Evolutionary conservation across 768 basidiomycete species (phyloP), one percentile per base, ranked within the genome.

Genomic region (Russula sp.): DNA sequence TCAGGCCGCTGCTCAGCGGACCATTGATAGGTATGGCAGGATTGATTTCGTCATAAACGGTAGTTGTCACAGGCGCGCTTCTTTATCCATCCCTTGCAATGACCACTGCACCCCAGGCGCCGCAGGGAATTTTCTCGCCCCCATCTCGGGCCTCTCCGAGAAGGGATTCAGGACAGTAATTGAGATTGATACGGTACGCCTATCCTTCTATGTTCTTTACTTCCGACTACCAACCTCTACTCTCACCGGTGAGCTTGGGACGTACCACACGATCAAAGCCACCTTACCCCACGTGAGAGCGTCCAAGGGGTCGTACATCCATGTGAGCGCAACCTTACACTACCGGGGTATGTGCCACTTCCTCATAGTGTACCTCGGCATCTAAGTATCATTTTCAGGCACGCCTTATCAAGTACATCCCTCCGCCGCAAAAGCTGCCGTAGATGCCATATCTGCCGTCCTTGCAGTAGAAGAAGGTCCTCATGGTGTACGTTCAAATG

Each of bases 41-140:
- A 92, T 99, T 61, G 95, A 99, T 75, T 96, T 91, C 71, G 95
- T 98, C 54, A 90, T 98, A 58, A 93, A 92, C 70, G 93, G 93
- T 90, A 72, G 60, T 79, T 74, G 3, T 2, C 42, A 45, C 3
- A 47, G 4, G 45, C 53, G 35, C n/a, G 5, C 13, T 16, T 49
- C 11, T 39, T 22, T 29, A n/a, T 34, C 43, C 36, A 35, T 25
- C 32, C 10, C 16, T 11, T 18, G 14, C 36, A 22, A 39, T 22
- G 22, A 36, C 42, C 52, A 29, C 29, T 18, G 25, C 41, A 10
- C 50, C 29, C 18, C 63, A 93, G 92, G 92, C 64, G 94, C 94
- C 45, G 96, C 96, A 60, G 96, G 96, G 3, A 99, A 98, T 76
- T 99, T 98, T 76, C 78, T 99, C 34, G 88, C 88, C 1, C 87